phyloP scores from a whole-genome alignment of 169 alveolate genomes.

The Plasmodium vinckei region DNA sequence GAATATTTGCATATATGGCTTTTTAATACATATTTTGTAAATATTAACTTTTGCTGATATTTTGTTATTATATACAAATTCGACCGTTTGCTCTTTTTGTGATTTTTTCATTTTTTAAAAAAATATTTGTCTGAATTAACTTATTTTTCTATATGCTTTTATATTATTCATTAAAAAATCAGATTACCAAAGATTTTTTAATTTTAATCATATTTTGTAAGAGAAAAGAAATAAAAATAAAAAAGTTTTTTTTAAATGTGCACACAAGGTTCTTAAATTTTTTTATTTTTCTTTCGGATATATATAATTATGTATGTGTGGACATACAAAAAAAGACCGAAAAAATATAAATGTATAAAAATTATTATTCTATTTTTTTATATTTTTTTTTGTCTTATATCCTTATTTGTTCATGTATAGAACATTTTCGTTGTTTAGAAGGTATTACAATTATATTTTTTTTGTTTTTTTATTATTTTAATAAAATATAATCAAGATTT shows the following conservation, averaged over 20 bases:
- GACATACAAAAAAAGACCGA: no score
- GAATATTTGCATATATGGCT: no score
- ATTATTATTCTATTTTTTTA: not conserved
- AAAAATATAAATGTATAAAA: no score
- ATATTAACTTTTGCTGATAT: no score
- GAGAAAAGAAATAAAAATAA: slow-evolving; percentile 51
- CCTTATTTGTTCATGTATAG: not conserved
- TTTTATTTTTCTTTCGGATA: slow-evolving; percentile 22
- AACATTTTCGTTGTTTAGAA: slow-evolving; percentile 26
- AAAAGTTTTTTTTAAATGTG: not conserved
- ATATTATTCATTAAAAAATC: slow-evolving; percentile 69
- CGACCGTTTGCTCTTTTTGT: no score
- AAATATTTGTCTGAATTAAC: not conserved
- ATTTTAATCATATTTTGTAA: slow-evolving; percentile 37
- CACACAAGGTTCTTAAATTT: slow-evolving; percentile 11
- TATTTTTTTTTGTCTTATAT: slow-evolving; percentile 17
- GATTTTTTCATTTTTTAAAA: not conserved
- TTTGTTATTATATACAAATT: no score
- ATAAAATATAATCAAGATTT: slow-evolving; percentile 45
- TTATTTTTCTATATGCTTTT: not conserved
- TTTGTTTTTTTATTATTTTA: not conserved
- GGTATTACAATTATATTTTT: slow-evolving; percentile 50
- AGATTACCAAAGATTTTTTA: slow-evolving; percentile 74
- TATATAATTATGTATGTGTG: not conserved
- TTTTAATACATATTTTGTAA: no score